These are phyloP conservation scores for Curvularia verruculosa DNA, from an alignment of 2,329 filamentous ascomycete species.

Conservation along the genomic window DNA sequence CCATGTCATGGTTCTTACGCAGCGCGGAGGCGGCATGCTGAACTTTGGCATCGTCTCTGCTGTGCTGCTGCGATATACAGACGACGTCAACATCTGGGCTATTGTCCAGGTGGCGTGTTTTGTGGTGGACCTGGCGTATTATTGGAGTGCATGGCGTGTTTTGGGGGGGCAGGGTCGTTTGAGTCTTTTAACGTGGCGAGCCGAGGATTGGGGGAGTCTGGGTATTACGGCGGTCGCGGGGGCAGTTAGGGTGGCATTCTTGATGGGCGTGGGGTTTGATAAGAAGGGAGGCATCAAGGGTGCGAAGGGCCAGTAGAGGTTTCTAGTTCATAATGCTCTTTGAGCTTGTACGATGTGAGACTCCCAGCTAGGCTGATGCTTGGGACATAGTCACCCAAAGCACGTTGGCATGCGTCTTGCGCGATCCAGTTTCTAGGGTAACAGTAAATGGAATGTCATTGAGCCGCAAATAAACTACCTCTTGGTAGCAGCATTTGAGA, in stretches of 20 bases:
- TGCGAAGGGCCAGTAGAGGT: conserved; percentile 5
- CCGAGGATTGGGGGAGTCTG: conserved; percentile 45
- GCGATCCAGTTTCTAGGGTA: background rate
- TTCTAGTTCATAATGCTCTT: background rate
- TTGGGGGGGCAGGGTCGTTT: conserved; percentile 24
- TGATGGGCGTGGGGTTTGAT: conserved; percentile 25
- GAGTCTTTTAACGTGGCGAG: conserved; percentile 23
- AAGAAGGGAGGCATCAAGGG: conserved; percentile 4
- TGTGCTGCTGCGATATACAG: conserved; percentile 34
- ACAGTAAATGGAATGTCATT: background rate
- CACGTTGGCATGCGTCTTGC: background rate
- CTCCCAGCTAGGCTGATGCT: background rate
- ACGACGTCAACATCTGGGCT: conserved; percentile 30
- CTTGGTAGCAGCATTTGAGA: background rate
- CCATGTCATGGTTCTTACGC: conserved; percentile 35
- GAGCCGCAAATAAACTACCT: background rate
- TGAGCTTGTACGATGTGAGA: background rate
- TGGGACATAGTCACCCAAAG: background rate
- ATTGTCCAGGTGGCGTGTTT: conserved; percentile 30
- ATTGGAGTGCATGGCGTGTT: conserved; percentile 25
- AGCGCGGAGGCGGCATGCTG: conserved; percentile 37
- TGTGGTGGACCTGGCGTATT: conserved; percentile 31
- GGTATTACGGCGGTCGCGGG: conserved; percentile 31
- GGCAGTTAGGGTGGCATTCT: conserved; percentile 28
- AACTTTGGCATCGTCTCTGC: conserved; percentile 36